A percentile compares a stretch with the other conserved stretches of the same genome.
Conservation (phyloP, 1,284 basidiomycete genomes). For the Ganoderma leucocontextum region DNA sequence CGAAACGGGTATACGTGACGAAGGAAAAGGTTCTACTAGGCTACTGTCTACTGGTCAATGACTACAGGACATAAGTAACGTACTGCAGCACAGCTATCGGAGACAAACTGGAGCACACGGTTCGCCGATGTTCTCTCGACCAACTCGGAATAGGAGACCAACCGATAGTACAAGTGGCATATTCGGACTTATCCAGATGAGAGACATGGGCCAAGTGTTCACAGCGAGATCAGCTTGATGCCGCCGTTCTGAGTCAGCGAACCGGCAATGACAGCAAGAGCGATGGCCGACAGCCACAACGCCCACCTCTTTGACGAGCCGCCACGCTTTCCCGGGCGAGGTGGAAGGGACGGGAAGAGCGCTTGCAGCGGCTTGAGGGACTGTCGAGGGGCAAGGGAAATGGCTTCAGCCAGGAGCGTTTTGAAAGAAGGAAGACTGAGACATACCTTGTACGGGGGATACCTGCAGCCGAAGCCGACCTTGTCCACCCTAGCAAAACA, state of each 20-base stretch:
- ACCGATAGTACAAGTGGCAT: too few relatives aligned
- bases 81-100: too few relatives aligned
- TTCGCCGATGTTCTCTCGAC: too few relatives aligned
- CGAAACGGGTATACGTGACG: too few relatives aligned
- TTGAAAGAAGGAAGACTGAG: background rate
- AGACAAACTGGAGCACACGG: too few relatives aligned
- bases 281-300: slow-evolving; percentile 26
- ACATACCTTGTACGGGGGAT: slow-evolving; percentile 13
- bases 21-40: too few relatives aligned
- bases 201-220: background rate
- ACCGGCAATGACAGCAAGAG: background rate
- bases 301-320: slow-evolving; percentile 34
- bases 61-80: too few relatives aligned
- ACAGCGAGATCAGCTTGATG: background rate
- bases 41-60: too few relatives aligned
- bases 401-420: background rate
- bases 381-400: background rate
- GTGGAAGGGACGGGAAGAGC: slow-evolving; percentile 4
- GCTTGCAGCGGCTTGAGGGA: slow-evolving; percentile 4
- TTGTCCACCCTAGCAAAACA: slow-evolving; percentile 5
- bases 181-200: too few relatives aligned
- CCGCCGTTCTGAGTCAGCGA: background rate
- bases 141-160: too few relatives aligned
- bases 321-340: slow-evolving; percentile 11
- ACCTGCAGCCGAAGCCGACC: slow-evolving; percentile 9